A percentile compares a stretch with the other conserved stretches of the same genome.
These are phyloP conservation scores for Penicillium sclerotiorum DNA, from an alignment of 2,329 filamentous ascomycete species.

Conservation along the genomic window DNA sequence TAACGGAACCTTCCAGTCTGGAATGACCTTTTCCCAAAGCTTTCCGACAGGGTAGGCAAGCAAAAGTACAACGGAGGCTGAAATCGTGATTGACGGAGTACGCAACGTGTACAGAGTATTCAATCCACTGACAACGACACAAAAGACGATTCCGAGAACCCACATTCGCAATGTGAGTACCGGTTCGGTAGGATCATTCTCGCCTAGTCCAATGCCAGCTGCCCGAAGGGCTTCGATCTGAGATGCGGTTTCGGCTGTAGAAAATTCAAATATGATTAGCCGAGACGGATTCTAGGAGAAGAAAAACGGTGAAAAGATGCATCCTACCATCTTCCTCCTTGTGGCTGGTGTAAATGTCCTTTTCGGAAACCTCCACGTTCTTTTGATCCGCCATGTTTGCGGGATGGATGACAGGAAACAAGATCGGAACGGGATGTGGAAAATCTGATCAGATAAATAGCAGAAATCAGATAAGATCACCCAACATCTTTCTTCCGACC, in stretches of 20 bases:
- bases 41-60: conserved; percentile 39
- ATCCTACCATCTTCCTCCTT: background rate
- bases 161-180: conserved; percentile 41
- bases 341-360: background rate
- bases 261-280: background rate
- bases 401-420: background rate
- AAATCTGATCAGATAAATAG: conserved; percentile 24
- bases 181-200: conserved; percentile 43
- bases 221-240: conserved; percentile 25
- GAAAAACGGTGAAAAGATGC: background rate
- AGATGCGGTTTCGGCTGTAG: conserved; percentile 13
- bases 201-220: conserved; percentile 52
- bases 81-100: conserved; percentile 30
- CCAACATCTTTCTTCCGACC: conserved; percentile 5
- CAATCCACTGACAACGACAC: conserved; percentile 47
- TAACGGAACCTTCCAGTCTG: conserved; percentile 22
- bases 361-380: background rate
- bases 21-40: conserved; percentile 30
- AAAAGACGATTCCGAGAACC: conserved; percentile 45
- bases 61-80: conserved; percentile 35
- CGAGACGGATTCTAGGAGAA: background rate
- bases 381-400: background rate
- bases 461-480: conserved; percentile 27
- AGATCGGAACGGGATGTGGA: background rate
- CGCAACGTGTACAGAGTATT: conserved; percentile 52